Conservation (phyloP, 78 protist species). For the Protostelium mycophagum region DNA sequence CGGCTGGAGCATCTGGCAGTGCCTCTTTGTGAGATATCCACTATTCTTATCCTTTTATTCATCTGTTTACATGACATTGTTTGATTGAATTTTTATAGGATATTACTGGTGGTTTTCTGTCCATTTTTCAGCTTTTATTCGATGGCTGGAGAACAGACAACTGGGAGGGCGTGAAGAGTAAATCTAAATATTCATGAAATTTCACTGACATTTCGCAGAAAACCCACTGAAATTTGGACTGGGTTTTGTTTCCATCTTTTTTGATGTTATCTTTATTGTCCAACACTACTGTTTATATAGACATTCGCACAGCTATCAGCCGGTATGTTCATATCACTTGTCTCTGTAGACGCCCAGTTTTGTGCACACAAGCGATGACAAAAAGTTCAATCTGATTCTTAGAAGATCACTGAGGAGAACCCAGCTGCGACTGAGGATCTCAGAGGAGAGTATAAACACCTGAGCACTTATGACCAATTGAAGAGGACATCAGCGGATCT, state of each 20-base stretch:
- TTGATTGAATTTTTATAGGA: neutral
- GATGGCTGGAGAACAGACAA: conserved; percentile 35
- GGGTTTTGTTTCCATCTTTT: conserved; percentile 31
- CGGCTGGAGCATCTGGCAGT: conserved; percentile 62
- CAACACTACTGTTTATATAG: conserved; percentile 60
- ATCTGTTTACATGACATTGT: too few relatives aligned
- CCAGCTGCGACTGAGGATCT: neutral
- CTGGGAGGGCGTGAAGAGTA: conserved; percentile 8
- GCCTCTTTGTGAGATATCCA: conserved; percentile 26
- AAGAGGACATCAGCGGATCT: neutral
- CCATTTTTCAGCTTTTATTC: conserved; percentile 18
- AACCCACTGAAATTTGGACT: conserved; percentile 59
- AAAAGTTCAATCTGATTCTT: neutral
- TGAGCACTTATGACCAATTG: neutral
- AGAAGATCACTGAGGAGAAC: neutral
- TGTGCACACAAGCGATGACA: neutral
- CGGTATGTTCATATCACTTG: too few relatives aligned
- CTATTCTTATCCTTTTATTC: neutral
- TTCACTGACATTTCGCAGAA: too few relatives aligned
- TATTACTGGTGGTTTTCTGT: neutral
- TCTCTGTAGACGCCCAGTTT: neutral
- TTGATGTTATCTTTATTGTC: conserved; percentile 51
- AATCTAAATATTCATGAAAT: too few relatives aligned
- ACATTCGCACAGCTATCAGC: neutral
- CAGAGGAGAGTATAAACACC: neutral